These are phyloP conservation scores for Cudoniella acicularis DNA, from an alignment of 495 filamentous ascomycete genomes.

Conservation along the genomic window DNA sequence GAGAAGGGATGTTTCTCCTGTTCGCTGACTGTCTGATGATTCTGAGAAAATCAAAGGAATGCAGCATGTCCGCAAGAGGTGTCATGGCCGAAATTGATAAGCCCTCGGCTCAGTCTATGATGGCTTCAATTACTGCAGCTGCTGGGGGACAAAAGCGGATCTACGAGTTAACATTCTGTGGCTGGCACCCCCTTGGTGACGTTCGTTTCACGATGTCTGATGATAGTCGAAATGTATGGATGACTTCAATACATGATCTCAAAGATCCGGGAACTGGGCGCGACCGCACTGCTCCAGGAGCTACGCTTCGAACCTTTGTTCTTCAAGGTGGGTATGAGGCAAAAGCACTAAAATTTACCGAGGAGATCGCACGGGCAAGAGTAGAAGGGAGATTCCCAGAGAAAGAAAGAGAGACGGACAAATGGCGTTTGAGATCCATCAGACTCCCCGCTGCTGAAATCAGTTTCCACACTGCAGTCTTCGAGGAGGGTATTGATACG, in stretches of 20 bases:
- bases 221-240: constrained; percentile 68
- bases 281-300: constrained; percentile 44
- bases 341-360: constrained; percentile 68
- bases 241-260: constrained; percentile 58
- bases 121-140: constrained; percentile 52
- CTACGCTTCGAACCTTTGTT: constrained; percentile 56
- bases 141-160: constrained; percentile 42
- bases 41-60: constrained; percentile 59
- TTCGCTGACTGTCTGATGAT: constrained; percentile 82
- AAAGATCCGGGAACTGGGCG: constrained; percentile 44
- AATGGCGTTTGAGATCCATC: constrained; percentile 73
- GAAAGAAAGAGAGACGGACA: constrained; percentile 68
- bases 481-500: constrained; percentile 59
- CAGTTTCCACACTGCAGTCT: constrained; percentile 69
- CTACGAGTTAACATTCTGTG: constrained; percentile 69
- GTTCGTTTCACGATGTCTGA: constrained; percentile 73
- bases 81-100: constrained; percentile 81
- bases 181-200: constrained; percentile 65
- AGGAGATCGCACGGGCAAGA: constrained; percentile 82
- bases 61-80: constrained; percentile 66
- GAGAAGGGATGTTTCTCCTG: constrained; percentile 69
- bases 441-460: constrained; percentile 55
- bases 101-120: constrained; percentile 54
- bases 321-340: constrained; percentile 77
- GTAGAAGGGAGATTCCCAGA: constrained; percentile 83